Evolutionary conservation across 192 early-diverging fungal genomes (phyloP), one percentile per base, ranked within the genome.

Genomic region (Backusella tarrabulga): DNA sequence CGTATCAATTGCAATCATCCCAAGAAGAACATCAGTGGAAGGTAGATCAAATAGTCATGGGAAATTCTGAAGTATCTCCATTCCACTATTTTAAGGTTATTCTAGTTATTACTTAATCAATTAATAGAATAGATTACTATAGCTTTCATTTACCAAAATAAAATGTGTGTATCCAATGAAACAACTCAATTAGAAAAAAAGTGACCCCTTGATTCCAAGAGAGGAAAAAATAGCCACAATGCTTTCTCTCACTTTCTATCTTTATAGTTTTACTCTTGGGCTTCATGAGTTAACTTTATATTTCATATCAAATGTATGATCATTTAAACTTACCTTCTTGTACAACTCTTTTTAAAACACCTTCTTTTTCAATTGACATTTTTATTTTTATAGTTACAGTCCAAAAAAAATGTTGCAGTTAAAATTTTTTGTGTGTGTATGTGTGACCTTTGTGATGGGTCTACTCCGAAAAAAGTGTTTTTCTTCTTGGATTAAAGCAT

Each of bases 401-500:
- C 42, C 42, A 56, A 23, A 56, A 19, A 19, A 56, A 21, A 56
- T 56, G 54, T 26, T 63, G 56, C 56, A 63, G 56, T 63, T 63
- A 29, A 63, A 63, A 29, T 29, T 63, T 60, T 23, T 56, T 60
- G n/a, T 60, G 8, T 60, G 54, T 63, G 23, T 26, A 5, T 63
- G 56, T 63, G 56, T 63, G 56, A 63, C 56, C 21, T 63, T 63
- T 63, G 56, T 63, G 56, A 63, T 63, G 56, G 56, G 56, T 23
- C 14, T 26, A 63, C 56, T 63, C 56, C 56, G 56, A 63, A 63
- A 29, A 56, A 63, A 63, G 56, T 63, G 46, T 50, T 44, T 52
- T 56, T 56, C 54, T 56, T 60, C 56, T 60, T 60, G 56, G 56
- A 60, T 60, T 60, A 60, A 26, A 60, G 56, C 21, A 60, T 60